phyloP scores from a whole-genome alignment of 2,329 filamentous ascomycete genomes.

The Pseudogymnoascus sp. region DNA sequence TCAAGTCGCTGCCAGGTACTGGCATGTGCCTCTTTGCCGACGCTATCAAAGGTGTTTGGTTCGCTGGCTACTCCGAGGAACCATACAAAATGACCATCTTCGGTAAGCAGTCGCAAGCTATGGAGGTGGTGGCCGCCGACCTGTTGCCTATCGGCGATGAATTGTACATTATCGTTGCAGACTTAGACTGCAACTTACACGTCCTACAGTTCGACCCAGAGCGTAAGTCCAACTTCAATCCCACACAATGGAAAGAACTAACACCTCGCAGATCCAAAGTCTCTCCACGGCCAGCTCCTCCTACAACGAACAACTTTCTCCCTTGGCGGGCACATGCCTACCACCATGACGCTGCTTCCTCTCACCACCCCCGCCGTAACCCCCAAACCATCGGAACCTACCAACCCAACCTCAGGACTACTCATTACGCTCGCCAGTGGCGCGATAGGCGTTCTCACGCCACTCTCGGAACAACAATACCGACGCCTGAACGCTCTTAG shows the following conservation, averaged over 20 bases:
- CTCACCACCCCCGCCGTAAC: constrained; percentile 42
- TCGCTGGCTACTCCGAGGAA: constrained; percentile 92
- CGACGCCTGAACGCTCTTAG: constrained; percentile 74
- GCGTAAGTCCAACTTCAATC: constrained; percentile 46
- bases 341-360: constrained; percentile 67
- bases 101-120: constrained; percentile 70
- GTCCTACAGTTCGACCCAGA: constrained; percentile 92
- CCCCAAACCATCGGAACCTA: constrained; percentile 22
- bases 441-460: constrained; percentile 65
- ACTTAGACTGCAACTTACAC: constrained; percentile 79
- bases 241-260: constrained; percentile 9
- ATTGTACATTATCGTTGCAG: constrained; percentile 72
- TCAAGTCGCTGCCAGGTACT: constrained; percentile 74
- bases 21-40: constrained; percentile 85
- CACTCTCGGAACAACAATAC: constrained; percentile 72
- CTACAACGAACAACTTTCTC: constrained; percentile 85
- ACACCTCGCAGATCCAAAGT: constrained; percentile 67
- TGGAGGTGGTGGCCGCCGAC: constrained; percentile 75
- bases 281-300: constrained; percentile 77
- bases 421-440: constrained; percentile 71
- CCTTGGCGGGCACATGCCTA: constrained; percentile 67
- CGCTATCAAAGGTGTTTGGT: constrained; percentile 89
- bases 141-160: constrained; percentile 81
- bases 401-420: constrained; percentile 38
- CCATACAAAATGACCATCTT: constrained; percentile 93